phyloP scores from a whole-genome alignment of 148 eudicot species.

The Oxyria digyna region DNA sequence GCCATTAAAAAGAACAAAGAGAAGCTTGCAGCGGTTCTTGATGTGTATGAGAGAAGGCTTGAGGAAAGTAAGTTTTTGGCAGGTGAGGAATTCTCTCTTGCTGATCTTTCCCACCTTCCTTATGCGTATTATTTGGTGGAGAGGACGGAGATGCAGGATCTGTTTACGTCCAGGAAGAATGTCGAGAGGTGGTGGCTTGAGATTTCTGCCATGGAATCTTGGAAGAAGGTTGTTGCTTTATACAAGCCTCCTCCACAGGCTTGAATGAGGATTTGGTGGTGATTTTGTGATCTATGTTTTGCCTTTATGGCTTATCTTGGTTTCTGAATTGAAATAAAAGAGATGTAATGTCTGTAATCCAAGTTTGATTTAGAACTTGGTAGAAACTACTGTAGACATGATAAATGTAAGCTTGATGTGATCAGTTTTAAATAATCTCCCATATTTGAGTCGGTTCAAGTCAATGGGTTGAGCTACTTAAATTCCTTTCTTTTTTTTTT shows the following conservation, averaged over 20 bases:
- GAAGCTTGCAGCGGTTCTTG: slow-evolving; percentile 65
- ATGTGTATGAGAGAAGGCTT: slow-evolving; percentile 67
- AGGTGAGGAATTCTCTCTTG: slow-evolving; percentile 67
- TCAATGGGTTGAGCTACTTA: too few species aligned
- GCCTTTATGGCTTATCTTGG: too few species aligned
- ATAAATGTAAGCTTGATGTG: too few species aligned
- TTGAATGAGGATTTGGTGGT: too few species aligned
- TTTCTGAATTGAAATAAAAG: too few species aligned
- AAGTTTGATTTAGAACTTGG: too few species aligned
- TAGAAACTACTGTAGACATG: neutral
- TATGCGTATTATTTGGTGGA: slow-evolving; percentile 51
- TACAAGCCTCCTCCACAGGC: slow-evolving; percentile 20
- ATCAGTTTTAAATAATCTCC: too few species aligned
- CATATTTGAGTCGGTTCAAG: too few species aligned
- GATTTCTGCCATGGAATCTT: slow-evolving; percentile 52
- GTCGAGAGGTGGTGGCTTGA: slow-evolving; percentile 89
- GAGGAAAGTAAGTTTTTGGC: slow-evolving; percentile 55
- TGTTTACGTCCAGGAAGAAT: slow-evolving; percentile 53
- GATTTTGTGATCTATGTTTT: too few species aligned
- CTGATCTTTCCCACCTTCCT: slow-evolving; percentile 81
- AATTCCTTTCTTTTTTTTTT: too few species aligned
- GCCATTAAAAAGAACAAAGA: slow-evolving; percentile 47
- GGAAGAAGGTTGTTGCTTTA: slow-evolving; percentile 77
- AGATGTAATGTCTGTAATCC: too few species aligned
- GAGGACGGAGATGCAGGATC: slow-evolving; percentile 39